Evolutionary conservation across 2,329 filamentous ascomycete species (phyloP).

Genomic region (Seiridium unicorne): DNA sequence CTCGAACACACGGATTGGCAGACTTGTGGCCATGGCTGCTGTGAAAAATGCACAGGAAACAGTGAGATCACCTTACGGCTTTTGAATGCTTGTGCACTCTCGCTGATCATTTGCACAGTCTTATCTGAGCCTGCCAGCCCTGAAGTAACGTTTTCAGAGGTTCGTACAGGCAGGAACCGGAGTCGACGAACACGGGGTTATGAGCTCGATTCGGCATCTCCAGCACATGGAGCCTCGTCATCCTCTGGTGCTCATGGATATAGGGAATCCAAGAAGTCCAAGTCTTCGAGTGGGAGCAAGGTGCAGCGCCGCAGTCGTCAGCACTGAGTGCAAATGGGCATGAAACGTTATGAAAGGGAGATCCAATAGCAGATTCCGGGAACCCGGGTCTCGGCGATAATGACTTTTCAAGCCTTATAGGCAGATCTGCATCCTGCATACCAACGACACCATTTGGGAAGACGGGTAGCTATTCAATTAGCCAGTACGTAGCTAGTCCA

Average conservation of each 20-base stretch:
- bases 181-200: slow-evolving; percentile 20
- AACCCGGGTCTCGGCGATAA: too few species aligned
- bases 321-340: not conserved
- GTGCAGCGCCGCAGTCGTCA: slow-evolving; percentile 23
- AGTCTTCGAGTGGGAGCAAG: slow-evolving; percentile 22
- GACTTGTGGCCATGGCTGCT: slow-evolving; percentile 53
- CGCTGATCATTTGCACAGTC: slow-evolving; percentile 21
- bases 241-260: slow-evolving; percentile 17
- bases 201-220: slow-evolving; percentile 19
- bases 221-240: slow-evolving; percentile 16
- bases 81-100: not conserved
- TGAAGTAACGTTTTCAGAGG: slow-evolving; percentile 34
- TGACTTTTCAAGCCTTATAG: too few species aligned
- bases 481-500: too few species aligned
- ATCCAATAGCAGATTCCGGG: too few species aligned
- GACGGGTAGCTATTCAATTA: too few species aligned
- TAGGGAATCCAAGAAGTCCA: slow-evolving; percentile 23
- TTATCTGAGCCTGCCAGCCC: slow-evolving; percentile 30
- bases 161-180: slow-evolving; percentile 35
- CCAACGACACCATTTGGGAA: too few species aligned
- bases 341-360: not conserved
- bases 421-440: too few species aligned
- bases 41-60: slow-evolving; percentile 43
- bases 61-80: slow-evolving; percentile 22
- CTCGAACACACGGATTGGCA: slow-evolving; percentile 29